Evolutionary conservation across 2,329 filamentous ascomycete genomes (phyloP).

Genomic region (Verticillium alfalfae): DNA sequence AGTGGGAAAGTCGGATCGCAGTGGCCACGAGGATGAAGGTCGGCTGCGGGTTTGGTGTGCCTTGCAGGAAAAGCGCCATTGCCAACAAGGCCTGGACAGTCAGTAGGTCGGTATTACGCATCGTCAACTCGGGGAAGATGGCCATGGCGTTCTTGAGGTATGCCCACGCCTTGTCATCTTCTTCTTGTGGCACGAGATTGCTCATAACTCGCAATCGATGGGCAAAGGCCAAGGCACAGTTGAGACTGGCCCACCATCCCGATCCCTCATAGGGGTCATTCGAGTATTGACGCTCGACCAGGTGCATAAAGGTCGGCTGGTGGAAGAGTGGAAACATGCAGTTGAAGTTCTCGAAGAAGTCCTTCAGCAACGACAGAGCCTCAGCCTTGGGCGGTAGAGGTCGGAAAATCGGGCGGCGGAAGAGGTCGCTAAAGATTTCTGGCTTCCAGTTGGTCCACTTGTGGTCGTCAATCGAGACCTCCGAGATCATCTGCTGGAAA

Average conservation of each 20-base stretch:
- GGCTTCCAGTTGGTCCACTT: conserved; percentile 98
- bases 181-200: conserved; percentile 82
- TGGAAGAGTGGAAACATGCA: conserved; percentile 98
- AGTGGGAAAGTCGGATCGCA: conserved; percentile 85
- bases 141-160: conserved; percentile 97
- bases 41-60: conserved; percentile 93
- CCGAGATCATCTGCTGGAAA: conserved; percentile 91
- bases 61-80: conserved; percentile 92
- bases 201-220: conserved; percentile 93
- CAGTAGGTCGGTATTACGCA: conserved; percentile 91
- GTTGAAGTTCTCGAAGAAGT: conserved; percentile 98
- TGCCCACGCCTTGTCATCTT: conserved; percentile 91
- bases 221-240: conserved; percentile 88
- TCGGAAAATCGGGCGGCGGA: conserved; percentile 77
- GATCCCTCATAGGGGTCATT: conserved; percentile 88
- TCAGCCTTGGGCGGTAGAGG: conserved; percentile 81
- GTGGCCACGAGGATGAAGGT: conserved; percentile 87
- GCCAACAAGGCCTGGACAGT: conserved; percentile 92
- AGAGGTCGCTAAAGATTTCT: conserved; percentile 92
- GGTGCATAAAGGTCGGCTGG: conserved; percentile 96
- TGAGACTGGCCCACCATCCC: conserved; percentile 97
- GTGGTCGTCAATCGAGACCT: conserved; percentile 85
- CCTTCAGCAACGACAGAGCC: conserved; percentile 78
- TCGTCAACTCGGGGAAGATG: conserved; percentile 84
- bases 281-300: conserved; percentile 92